phyloP scores from a whole-genome alignment of 2,329 filamentous ascomycete species.

The Aspergillus puulaauensis region DNA sequence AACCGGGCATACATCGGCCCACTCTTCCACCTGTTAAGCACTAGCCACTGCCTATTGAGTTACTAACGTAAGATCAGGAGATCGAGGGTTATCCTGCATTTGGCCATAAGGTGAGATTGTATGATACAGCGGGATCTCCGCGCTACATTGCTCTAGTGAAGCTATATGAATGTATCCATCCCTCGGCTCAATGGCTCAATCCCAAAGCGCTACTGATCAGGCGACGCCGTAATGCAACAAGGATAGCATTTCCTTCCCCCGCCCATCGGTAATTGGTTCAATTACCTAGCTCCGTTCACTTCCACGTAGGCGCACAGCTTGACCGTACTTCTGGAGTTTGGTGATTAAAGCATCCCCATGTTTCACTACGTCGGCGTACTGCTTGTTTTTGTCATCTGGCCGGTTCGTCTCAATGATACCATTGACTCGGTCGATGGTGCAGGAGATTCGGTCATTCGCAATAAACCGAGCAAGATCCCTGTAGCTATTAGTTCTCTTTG shows the following conservation, averaged over 20 bases:
- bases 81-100: constrained; percentile 15
- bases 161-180: constrained; percentile 12
- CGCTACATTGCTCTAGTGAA: constrained; percentile 22
- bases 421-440: constrained; percentile 95
- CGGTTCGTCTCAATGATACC: constrained; percentile 98
- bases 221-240: constrained; percentile 1
- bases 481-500: constrained; percentile 17
- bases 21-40: background rate
- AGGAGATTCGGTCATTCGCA: constrained; percentile 87
- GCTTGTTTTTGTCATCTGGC: constrained; percentile 99
- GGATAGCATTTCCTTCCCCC: constrained; percentile 2
- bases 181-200: constrained; percentile 1
- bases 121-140: constrained; percentile 25
- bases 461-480: constrained; percentile 97
- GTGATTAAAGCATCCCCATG: constrained; percentile 98
- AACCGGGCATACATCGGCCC: background rate
- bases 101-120: constrained; percentile 16
- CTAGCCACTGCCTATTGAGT: background rate
- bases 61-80: background rate
- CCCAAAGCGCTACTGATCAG: constrained; percentile 7
- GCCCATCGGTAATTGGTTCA: background rate
- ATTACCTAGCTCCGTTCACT: constrained; percentile 75
- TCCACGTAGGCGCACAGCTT: constrained; percentile 88
- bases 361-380: constrained; percentile 96
- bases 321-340: constrained; percentile 98